phyloP scores from a whole-genome alignment of 148 eudicot genomes.

The Pouteria glomerata region DNA sequence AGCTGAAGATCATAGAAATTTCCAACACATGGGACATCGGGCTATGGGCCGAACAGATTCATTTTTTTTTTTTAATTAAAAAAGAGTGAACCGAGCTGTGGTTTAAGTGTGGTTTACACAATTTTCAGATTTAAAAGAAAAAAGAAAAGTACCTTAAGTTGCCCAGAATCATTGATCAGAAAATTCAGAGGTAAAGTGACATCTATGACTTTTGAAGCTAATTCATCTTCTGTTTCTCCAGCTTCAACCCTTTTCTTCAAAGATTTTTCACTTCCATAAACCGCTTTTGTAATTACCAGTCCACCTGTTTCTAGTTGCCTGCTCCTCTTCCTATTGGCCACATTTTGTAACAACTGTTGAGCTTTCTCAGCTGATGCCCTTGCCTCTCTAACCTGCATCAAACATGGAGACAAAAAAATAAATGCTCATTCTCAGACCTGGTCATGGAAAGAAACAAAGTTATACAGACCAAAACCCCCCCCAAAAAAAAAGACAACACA shows the following conservation, averaged over 20 bases:
- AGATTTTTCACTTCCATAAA: constrained; percentile 67
- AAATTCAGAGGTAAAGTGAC: constrained; percentile 84
- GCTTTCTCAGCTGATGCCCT: constrained; percentile 85
- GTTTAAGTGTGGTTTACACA: too few relatives aligned
- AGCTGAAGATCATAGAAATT: not conserved
- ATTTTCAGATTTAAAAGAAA: too few relatives aligned
- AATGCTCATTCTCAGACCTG: not conserved
- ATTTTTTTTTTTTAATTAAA: too few relatives aligned
- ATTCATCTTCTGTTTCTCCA: constrained; percentile 42
- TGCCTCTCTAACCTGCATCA: constrained; percentile 69
- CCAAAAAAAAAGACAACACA: not conserved
- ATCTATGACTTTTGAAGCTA: constrained; percentile 69
- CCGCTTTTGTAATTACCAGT: constrained; percentile 64
- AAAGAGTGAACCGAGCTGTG: too few relatives aligned
- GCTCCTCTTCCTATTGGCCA: constrained; percentile 71
- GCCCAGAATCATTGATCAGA: constrained; percentile 74
- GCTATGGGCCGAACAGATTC: too few relatives aligned
- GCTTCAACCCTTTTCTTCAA: constrained; percentile 36
- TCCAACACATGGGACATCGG: not conserved
- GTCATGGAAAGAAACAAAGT: not conserved
- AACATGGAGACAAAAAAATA: not conserved
- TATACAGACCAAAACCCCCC: not conserved
- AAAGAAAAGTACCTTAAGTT: constrained; percentile 68
- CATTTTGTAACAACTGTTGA: constrained; percentile 71
- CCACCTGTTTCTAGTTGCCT: constrained; percentile 66